These are phyloP conservation scores for Carallia brachiata DNA, from an alignment of 345 rosid species.

Conservation along the genomic window DNA sequence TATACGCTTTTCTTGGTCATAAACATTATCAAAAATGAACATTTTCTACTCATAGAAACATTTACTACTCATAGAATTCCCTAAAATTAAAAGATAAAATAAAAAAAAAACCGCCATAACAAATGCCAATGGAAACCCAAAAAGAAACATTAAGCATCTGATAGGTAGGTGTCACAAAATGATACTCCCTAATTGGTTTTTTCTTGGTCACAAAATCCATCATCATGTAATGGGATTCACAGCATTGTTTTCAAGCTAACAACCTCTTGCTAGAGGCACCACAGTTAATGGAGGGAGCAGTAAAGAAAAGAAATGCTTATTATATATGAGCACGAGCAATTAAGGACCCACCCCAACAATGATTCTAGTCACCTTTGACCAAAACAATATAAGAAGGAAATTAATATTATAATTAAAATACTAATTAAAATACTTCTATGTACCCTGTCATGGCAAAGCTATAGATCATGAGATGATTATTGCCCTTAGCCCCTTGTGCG, in stretches of 20 bases:
- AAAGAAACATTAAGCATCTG: constrained; percentile 23
- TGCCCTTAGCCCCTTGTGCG: constrained; percentile 4
- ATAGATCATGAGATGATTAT: constrained; percentile 26
- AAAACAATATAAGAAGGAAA: constrained; percentile 27
- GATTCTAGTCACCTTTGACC: constrained; percentile 57
- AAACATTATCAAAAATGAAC: no score
- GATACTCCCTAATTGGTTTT: background rate
- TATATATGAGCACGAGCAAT: constrained; percentile 9
- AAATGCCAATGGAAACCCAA: background rate
- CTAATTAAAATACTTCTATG: constrained; percentile 15
- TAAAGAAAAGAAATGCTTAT: constrained; percentile 26
- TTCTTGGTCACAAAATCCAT: constrained; percentile 8
- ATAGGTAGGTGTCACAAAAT: background rate
- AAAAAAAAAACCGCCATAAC: background rate
- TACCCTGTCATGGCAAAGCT: constrained; percentile 24
- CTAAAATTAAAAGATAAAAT: background rate
- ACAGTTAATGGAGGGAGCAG: constrained; percentile 36
- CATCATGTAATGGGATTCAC: background rate
- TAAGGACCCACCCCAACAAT: constrained; percentile 31
- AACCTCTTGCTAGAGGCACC: constrained; percentile 3
- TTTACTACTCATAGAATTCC: no score
- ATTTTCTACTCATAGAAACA: no score
- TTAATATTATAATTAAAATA: background rate
- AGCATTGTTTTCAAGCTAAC: constrained; percentile 4
- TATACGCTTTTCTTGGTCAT: no score